Conservation (phyloP, 176 grass and related monocot species). For the Otatea glauca region DNA sequence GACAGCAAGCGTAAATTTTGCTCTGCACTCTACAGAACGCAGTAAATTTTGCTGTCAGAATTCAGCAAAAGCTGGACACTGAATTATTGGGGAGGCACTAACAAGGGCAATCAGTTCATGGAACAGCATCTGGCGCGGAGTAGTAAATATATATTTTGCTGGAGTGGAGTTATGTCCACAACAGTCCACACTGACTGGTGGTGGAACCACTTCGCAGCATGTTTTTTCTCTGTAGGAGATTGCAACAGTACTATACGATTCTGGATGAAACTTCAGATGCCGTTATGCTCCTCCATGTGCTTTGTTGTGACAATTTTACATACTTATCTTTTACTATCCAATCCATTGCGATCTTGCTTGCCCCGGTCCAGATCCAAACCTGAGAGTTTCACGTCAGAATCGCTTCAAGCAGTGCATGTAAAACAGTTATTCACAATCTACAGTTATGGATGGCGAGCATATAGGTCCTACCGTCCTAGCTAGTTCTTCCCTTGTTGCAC, state of each 20-base stretch:
- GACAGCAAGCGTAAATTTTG: neutral
- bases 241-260: conserved; percentile 4
- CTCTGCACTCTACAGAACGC: neutral
- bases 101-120: neutral
- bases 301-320: neutral
- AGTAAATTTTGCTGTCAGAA: conserved; percentile 24
- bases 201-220: conserved; percentile 1
- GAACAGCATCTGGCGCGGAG: neutral
- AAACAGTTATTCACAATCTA: neutral
- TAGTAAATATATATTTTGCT: neutral
- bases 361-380: neutral
- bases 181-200: neutral
- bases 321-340: neutral
- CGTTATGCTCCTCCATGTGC: neutral
- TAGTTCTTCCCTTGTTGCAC: neutral
- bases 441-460: neutral
- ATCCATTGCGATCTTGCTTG: neutral
- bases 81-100: conserved; percentile 43
- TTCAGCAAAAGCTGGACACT: conserved; percentile 1
- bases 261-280: neutral
- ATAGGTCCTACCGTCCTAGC: neutral
- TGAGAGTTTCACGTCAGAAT: neutral
- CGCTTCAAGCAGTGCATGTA: neutral
- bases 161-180: neutral
- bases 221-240: neutral